Evolutionary conservation across 176 grass and related monocot genomes (phyloP), one percentile per base, ranked within the genome.

Genomic region (Musa itinerans): DNA sequence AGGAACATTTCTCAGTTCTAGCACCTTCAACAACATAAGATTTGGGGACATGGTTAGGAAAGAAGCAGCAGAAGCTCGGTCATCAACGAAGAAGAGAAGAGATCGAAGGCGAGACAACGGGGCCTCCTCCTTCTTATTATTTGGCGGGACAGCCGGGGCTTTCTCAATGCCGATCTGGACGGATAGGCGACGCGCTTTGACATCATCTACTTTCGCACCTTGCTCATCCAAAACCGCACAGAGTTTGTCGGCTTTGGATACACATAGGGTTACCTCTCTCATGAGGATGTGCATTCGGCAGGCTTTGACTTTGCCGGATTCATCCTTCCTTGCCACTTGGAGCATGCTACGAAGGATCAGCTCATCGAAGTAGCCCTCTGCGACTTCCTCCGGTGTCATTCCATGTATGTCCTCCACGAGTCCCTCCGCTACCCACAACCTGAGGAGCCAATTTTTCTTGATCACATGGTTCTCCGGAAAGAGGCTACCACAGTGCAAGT

Each of bases 1-100:
- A 26, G 67, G 76, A 26, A 70, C 70, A 0, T n/a, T 48, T 1
- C 79, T 79, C 26, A 89, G 73, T 10, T 89, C 83, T 15, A 89
- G 61, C 2, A 90, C 83, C 71, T 24, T 53, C 21, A 73, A 54
- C 50, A 73, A 22, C 71, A 23, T 73, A 7, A 73, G 43, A 8
- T 73, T 23, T 21, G 19, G n/a, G 8, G 71, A 73, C 50, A 53
- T 53, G 22, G 0, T 15, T 2, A 11, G 10, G 17, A 73, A 73
- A 54, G 71, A 24, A 53, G 19, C 49, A 54, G 71, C 50, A 2
- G 52, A 73, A 8, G 10, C 20, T 16, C 1, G 2, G 21, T 16
- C 20, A 2, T 13, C 11, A 11, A 2, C 11, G n/a, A 53, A 73
- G 6, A 25, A 22, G 0, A 73, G 13, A 11, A 73, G 20, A 15